These are phyloP conservation scores for Aschersonia sp. DNA, from an alignment of 2,329 filamentous ascomycete genomes.

Conservation along the genomic window DNA sequence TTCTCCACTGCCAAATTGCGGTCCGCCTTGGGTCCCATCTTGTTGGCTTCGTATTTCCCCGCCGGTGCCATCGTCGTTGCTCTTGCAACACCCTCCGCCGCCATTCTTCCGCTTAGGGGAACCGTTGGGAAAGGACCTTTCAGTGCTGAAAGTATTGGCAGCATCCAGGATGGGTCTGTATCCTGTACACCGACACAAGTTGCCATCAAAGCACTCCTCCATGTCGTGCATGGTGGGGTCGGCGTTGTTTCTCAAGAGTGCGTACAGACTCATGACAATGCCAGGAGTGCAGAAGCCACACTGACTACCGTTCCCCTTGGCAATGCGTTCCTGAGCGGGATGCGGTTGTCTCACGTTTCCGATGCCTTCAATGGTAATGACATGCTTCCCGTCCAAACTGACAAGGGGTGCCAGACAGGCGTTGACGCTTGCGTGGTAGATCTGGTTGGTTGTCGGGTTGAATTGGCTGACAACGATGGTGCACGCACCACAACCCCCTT, in stretches of 20 bases:
- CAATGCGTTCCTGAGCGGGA: constrained; percentile 80
- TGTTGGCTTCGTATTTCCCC: neutral
- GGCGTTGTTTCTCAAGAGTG: constrained; percentile 72
- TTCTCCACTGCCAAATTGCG: constrained; percentile 16
- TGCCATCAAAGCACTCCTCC: constrained; percentile 95
- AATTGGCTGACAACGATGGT: constrained; percentile 89
- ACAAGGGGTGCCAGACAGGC: constrained; percentile 87
- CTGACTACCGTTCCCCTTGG: constrained; percentile 82
- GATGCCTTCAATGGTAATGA: constrained; percentile 94
- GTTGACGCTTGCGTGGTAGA: constrained; percentile 95
- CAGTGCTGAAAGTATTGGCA: constrained; percentile 70
- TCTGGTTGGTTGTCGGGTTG: constrained; percentile 80
- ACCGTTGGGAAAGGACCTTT: constrained; percentile 20
- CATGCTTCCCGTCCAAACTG: constrained; percentile 92
- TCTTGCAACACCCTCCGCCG: constrained; percentile 22
- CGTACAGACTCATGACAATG: constrained; percentile 96
- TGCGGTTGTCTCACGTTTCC: constrained; percentile 78
- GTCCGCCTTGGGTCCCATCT: neutral
- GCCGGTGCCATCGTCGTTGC: constrained; percentile 16
- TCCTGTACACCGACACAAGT: constrained; percentile 87
- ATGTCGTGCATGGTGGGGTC: constrained; percentile 67
- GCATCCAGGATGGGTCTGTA: constrained; percentile 91
- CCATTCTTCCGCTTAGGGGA: neutral
- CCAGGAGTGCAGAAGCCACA: constrained; percentile 92
- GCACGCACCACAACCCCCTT: constrained; percentile 92